Evolutionary conservation across 2,329 filamentous ascomycete genomes (phyloP).

Genomic region (Exophiala viscosa): DNA sequence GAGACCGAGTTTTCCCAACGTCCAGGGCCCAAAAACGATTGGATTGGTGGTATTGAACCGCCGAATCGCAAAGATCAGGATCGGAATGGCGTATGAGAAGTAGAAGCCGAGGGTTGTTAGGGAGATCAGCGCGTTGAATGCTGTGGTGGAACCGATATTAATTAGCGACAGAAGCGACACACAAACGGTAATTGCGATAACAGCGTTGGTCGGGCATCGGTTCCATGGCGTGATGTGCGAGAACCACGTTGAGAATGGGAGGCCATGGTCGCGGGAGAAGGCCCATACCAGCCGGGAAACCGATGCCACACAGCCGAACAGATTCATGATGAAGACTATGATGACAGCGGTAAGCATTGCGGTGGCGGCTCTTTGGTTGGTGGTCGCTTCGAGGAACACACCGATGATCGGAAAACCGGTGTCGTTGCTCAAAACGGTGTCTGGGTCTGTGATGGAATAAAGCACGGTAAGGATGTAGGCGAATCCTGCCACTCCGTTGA

Average conservation of each 20-base stretch:
- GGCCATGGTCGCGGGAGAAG: not conserved
- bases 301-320: conserved; percentile 32
- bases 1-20: conserved; percentile 32
- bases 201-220: conserved; percentile 24
- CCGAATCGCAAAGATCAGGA: conserved; percentile 14
- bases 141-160: conserved; percentile 28
- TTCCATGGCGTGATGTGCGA: conserved; percentile 14
- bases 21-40: conserved; percentile 31
- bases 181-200: conserved; percentile 22
- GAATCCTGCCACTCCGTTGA: conserved; percentile 50
- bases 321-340: conserved; percentile 29
- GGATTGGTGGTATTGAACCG: conserved; percentile 12
- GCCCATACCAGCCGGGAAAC: conserved; percentile 28
- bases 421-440: conserved; percentile 37
- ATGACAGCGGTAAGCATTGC: conserved; percentile 40
- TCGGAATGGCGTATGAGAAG: conserved; percentile 25
- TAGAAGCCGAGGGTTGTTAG: conserved; percentile 25
- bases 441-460: conserved; percentile 43
- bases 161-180: conserved; percentile 27
- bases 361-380: conserved; percentile 42
- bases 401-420: conserved; percentile 51
- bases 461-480: conserved; percentile 44
- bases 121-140: conserved; percentile 28
- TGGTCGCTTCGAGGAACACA: conserved; percentile 48
- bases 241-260: conserved; percentile 30